Percentiles rank a stretch among this genome's conserved stretches.
phyloP scores from a whole-genome alignment of 176 grass and related monocot genomes.

The Musa acuminata region DNA sequence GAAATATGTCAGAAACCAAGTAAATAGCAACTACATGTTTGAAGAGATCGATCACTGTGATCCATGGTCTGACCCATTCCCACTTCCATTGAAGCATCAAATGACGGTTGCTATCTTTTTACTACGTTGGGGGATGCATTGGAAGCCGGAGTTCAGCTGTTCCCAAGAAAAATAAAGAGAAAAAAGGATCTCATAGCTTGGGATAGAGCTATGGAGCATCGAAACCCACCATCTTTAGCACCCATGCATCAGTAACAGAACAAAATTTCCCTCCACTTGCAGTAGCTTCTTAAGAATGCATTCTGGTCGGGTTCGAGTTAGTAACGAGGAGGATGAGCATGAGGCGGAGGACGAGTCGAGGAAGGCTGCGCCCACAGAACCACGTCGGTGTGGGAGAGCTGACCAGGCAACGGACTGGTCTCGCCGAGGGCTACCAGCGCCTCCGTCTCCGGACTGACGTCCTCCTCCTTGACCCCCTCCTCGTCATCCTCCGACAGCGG shows the following conservation, averaged over 20 bases:
- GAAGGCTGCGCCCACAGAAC: constrained; percentile 9
- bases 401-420: not conserved
- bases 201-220: no score
- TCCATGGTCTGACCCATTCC: not conserved
- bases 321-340: not conserved
- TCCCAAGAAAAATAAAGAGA: not conserved
- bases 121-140: not conserved
- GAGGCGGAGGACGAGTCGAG: not conserved
- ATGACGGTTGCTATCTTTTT: not conserved
- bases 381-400: not conserved
- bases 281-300: not conserved
- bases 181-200: not conserved
- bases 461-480: not conserved
- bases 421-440: not conserved
- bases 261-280: not conserved
- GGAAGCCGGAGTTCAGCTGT: not conserved
- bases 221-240: no score
- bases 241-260: not conserved
- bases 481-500: constrained; percentile 22
- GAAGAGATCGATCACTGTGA: not conserved
- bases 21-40: not conserved
- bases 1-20: not conserved
- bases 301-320: not conserved
- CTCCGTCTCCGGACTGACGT: not conserved
- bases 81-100: not conserved